Base-by-base conservation (phyloP, 1,284 basidiomycete genomes). In the Cystobasidium sp. region DNA sequence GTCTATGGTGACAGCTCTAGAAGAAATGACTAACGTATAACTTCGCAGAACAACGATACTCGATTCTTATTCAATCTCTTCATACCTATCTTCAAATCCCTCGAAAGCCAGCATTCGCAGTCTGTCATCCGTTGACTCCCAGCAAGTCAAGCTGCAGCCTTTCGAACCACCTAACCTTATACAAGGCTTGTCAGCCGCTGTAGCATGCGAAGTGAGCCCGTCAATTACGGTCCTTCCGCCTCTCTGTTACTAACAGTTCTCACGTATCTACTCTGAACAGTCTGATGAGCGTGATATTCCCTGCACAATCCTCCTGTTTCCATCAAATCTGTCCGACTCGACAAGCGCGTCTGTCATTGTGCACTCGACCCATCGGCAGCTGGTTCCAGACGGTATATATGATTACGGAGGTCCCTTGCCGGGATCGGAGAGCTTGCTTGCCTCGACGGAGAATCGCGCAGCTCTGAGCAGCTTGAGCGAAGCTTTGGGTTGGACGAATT, bases 101-200 rank as follows among this genome's bases (percentile, higher is more conserved):
- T 20, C 41, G 22, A 47, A 20, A 9, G 43, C 70, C 14, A 12
- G 6, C 16, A 56, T 73, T 20, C 63, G 70, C 6, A 58, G 49
- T 43, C 39, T 73, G 8, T 3, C 70, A 2, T 43, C 63, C 1
- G 3, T 9, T 44, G 41, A 41, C 10, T 52, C 46, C 12, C 46
- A 37, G 16, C 20, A 53, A 16, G 31, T 66, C 18, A 3, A 53
- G 20, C 20, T 66, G 6, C 46, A 66, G 41, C 41, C 10, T 12
- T 73, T 53, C 53, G 70, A 64, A 39, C 70, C 70, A 18, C 70
- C 70, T 16, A 73, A 73, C 37, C 46, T 73, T 5, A n/a, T 73
- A 10, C 46, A 46, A 7, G 70, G 70, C 14, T 47, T 73, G 10
- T 22, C 70, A 31, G 70, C 70, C 16, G 61, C 62, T 44, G 3